These are phyloP conservation scores for Penicillium desertorum DNA, from an alignment of 495 filamentous ascomycete genomes.

Conservation along the genomic window DNA sequence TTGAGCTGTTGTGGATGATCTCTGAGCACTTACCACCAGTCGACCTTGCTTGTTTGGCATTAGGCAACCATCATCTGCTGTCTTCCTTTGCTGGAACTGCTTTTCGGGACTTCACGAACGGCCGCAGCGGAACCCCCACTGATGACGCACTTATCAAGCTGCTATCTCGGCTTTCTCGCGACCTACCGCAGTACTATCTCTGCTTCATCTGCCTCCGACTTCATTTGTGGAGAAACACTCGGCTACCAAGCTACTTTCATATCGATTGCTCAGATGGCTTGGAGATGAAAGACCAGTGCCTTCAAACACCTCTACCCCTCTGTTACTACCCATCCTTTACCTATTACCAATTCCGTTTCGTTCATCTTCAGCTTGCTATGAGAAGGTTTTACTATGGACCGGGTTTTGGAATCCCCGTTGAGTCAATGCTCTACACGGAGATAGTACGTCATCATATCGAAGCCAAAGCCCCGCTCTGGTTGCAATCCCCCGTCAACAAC, in stretches of 20 bases:
- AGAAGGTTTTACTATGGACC: conserved; percentile 12
- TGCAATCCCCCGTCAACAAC: background rate
- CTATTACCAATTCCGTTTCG: background rate
- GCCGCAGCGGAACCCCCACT: background rate
- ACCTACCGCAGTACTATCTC: conserved; percentile 8
- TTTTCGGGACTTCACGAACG: background rate
- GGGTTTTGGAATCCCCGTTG: conserved; percentile 3
- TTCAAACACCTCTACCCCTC: background rate
- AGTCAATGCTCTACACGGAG: conserved; percentile 3
- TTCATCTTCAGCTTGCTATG: conserved; percentile 11
- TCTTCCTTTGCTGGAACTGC: background rate
- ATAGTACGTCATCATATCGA: background rate
- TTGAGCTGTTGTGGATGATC: conserved; percentile 1
- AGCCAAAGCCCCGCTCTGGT: background rate
- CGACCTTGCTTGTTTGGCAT: conserved; percentile 3
- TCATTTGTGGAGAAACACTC: background rate
- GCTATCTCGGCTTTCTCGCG: conserved; percentile 6
- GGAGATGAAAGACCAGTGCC: background rate
- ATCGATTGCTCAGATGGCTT: too few species aligned
- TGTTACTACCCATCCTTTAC: too few species aligned
- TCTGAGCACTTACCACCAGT: conserved; percentile 1
- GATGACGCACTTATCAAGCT: conserved; percentile 2
- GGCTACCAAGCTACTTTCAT: background rate
- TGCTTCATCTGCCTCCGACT: conserved; percentile 6
- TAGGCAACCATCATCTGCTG: conserved; percentile 6